phyloP scores from a whole-genome alignment of 2,329 filamentous ascomycete species.

The Venturiaceae sp. region DNA sequence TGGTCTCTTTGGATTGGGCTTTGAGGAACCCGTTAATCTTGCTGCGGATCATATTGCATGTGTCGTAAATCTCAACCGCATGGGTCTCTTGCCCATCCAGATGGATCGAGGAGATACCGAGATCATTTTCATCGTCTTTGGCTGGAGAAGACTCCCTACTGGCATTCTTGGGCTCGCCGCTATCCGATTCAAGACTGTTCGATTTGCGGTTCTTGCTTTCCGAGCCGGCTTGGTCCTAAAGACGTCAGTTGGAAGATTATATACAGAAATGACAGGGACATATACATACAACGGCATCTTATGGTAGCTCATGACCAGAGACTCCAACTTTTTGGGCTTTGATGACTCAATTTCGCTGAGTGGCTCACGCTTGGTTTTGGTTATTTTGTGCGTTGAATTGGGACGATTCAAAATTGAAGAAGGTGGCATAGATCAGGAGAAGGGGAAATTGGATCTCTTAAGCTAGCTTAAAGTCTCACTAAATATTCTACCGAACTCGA shows the following conservation, averaged over 20 bases:
- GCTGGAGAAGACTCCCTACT: neutral
- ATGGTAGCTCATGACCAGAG: neutral
- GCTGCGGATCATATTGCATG: conserved; percentile 40
- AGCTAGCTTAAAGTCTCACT: neutral
- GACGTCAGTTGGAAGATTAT: neutral
- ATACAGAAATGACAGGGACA: neutral
- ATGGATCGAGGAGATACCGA: conserved; percentile 28
- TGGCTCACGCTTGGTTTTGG: neutral
- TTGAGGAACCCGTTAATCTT: conserved; percentile 29
- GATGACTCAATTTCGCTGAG: neutral
- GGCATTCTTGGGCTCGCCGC: neutral
- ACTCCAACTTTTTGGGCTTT: neutral
- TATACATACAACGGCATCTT: neutral
- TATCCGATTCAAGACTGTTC: neutral
- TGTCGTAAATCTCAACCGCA: conserved; percentile 38
- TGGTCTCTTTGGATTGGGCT: neutral
- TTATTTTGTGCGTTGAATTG: neutral
- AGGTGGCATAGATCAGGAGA: neutral
- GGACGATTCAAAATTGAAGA: too few species aligned
- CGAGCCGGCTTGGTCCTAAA: neutral
- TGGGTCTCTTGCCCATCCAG: conserved; percentile 33
- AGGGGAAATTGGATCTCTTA: neutral
- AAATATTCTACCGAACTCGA: neutral
- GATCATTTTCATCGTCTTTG: conserved; percentile 12
- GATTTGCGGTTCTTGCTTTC: conserved; percentile 2